Evolutionary conservation across 768 basidiomycete species (phyloP).

Genomic region (Russula dissimulans): DNA sequence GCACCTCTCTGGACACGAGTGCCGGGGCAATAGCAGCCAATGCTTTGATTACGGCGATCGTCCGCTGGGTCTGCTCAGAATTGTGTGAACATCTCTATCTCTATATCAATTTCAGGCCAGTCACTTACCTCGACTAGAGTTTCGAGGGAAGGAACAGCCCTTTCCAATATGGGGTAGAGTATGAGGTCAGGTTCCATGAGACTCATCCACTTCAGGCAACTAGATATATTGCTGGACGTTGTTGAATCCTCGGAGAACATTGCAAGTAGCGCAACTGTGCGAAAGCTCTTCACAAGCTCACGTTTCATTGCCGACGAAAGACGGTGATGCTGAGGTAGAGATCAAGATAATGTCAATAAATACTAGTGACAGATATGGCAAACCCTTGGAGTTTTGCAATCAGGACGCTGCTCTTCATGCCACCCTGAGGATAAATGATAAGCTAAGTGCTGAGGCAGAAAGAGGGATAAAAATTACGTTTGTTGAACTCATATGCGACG

Average conservation of each 20-base stretch:
- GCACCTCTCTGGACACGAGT: slow-evolving; percentile 68
- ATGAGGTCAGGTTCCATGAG: slow-evolving; percentile 82
- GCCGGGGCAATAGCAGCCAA: slow-evolving; percentile 74
- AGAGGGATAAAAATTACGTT: slow-evolving; percentile 36
- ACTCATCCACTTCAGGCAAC: slow-evolving; percentile 73
- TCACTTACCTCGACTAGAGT: slow-evolving; percentile 66
- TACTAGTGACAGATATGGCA: slow-evolving; percentile 7
- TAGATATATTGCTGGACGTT: slow-evolving; percentile 68
- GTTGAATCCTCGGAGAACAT: slow-evolving; percentile 82
- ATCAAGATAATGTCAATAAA: neutral
- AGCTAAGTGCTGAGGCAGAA: neutral
- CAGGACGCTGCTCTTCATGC: slow-evolving; percentile 66
- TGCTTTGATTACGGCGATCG: slow-evolving; percentile 78
- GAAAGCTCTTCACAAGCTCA: slow-evolving; percentile 73
- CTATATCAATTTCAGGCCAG: neutral
- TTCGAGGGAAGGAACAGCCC: slow-evolving; percentile 81
- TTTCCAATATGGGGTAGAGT: slow-evolving; percentile 69
- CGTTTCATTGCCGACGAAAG: slow-evolving; percentile 70
- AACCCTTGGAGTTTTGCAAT: slow-evolving; percentile 73
- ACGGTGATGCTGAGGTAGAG: slow-evolving; percentile 47
- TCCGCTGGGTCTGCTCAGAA: slow-evolving; percentile 62
- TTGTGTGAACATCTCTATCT: neutral
- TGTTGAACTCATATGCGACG: slow-evolving; percentile 77
- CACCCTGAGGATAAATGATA: slow-evolving; percentile 38
- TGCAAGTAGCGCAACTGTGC: slow-evolving; percentile 76